Percentiles rank a stretch among this genome's conserved stretches.
Evolutionary conservation across 805 yeast genomes (phyloP).

Genomic region (Yamadazyma tumulicola): DNA sequence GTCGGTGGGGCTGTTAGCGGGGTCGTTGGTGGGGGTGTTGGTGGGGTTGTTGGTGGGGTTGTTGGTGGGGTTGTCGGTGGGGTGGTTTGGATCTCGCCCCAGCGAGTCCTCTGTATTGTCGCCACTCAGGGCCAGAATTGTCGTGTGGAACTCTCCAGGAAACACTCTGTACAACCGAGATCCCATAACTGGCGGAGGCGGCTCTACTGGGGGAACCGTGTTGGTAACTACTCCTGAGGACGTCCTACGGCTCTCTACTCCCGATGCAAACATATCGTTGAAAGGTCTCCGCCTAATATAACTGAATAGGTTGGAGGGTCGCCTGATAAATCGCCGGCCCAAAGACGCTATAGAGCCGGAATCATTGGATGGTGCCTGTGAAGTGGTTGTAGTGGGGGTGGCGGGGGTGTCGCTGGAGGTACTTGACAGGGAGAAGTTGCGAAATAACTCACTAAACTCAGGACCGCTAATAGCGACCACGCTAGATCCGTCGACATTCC

Average conservation of each 20-base stretch:
- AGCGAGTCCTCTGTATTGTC: not conserved
- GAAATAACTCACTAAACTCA: conserved; percentile 8
- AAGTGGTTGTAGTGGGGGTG: not conserved
- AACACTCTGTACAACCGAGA: too few species aligned
- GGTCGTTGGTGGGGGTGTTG: too few species aligned
- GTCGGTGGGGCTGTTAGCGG: too few species aligned
- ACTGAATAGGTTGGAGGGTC: conserved; percentile 12
- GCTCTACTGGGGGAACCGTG: too few species aligned
- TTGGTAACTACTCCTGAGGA: conserved; percentile 35
- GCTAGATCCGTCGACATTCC: conserved; percentile 8
- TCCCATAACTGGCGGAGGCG: too few species aligned
- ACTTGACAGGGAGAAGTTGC: not conserved
- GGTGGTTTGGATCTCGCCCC: not conserved
- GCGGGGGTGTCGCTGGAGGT: not conserved
- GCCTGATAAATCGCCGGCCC: conserved; percentile 1
- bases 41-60: too few species aligned
- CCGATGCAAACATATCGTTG: conserved; percentile 37
- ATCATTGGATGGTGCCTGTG: not conserved
- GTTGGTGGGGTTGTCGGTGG: too few species aligned
- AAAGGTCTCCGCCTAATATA: conserved; percentile 16
- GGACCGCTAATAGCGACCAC: conserved; percentile 9
- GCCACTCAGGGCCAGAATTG: too few species aligned
- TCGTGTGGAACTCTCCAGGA: too few species aligned
- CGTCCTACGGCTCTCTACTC: conserved; percentile 48
- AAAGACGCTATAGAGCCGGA: not conserved